Percentiles rank a stretch among this genome's conserved stretches.
Evolutionary conservation across 805 yeast genomes (phyloP).

Genomic region (Candida orba): DNA sequence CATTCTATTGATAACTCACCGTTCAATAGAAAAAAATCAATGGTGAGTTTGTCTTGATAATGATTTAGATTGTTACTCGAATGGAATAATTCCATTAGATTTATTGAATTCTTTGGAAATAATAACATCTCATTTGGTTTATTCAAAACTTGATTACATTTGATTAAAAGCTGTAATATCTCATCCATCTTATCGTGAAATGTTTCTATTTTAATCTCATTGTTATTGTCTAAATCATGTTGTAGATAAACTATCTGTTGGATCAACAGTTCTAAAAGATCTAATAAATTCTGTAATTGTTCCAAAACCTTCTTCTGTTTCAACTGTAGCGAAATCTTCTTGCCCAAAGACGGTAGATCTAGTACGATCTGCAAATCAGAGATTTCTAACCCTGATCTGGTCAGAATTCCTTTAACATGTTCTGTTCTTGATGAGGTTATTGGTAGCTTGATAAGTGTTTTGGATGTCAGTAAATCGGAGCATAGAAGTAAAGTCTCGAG

Average conservation of each 20-base stretch:
- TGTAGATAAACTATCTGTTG: conserved; percentile 26
- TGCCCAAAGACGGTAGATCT: conserved; percentile 32
- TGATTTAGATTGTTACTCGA: conserved; percentile 24
- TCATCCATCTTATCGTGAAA: conserved; percentile 16
- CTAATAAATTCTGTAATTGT: conserved; percentile 34
- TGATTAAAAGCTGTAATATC: conserved; percentile 20
- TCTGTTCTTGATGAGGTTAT: conserved; percentile 49
- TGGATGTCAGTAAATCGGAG: conserved; percentile 30
- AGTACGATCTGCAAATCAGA: conserved; percentile 38
- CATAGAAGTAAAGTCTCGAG: conserved; percentile 37
- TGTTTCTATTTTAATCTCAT: conserved; percentile 4
- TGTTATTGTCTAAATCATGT: conserved; percentile 22
- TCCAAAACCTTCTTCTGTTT: conserved; percentile 31
- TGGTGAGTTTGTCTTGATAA: conserved; percentile 32
- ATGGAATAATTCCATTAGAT: conserved; percentile 31
- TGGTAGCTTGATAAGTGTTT: conserved; percentile 46
- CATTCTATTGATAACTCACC: conserved; percentile 59
- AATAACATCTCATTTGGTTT: conserved; percentile 48
- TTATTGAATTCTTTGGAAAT: conserved; percentile 49
- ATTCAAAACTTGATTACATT: conserved; percentile 32
- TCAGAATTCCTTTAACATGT: conserved; percentile 51
- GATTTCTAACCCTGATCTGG: conserved; percentile 47
- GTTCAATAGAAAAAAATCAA: conserved; percentile 54
- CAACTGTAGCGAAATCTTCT: conserved; percentile 33
- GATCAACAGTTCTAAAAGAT: conserved; percentile 23